Conservation (phyloP, 78 protist species). For the Dictyostelium purpureum region DNA sequence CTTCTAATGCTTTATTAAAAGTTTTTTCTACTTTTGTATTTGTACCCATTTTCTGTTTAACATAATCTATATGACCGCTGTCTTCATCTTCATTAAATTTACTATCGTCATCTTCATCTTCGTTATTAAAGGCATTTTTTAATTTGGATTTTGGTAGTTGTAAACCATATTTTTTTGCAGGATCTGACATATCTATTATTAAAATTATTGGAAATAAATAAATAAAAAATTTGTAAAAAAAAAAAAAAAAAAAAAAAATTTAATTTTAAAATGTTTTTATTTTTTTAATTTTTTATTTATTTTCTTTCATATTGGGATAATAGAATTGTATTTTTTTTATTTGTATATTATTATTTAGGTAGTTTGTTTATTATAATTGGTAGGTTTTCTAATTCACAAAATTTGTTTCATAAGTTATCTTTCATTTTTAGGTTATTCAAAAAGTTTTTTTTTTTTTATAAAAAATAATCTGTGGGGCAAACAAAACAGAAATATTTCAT, state of each 20-base stretch:
- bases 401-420: not conserved
- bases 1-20: conserved; percentile 17
- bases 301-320: not conserved
- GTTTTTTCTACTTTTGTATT: conserved; percentile 31
- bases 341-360: too few relatives aligned
- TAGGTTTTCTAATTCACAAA: too few relatives aligned
- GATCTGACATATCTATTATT: too few relatives aligned
- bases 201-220: not conserved
- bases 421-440: too few relatives aligned
- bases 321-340: not conserved
- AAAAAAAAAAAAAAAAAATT: not conserved
- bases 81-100: not conserved
- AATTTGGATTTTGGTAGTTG: conserved; percentile 40
- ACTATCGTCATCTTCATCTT: conserved; percentile 17
- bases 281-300: not conserved
- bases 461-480: too few relatives aligned
- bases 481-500: too few relatives aligned
- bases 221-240: not conserved
- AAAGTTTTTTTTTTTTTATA: too few relatives aligned
- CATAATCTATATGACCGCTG: not conserved
- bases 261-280: not conserved
- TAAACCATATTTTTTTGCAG: conserved; percentile 46
- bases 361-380: not conserved
- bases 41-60: conserved; percentile 13
- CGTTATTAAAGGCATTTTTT: conserved; percentile 12